Evolutionary conservation across 2,329 filamentous ascomycete species (phyloP).

Genomic region (Penicillium rolfsii): DNA sequence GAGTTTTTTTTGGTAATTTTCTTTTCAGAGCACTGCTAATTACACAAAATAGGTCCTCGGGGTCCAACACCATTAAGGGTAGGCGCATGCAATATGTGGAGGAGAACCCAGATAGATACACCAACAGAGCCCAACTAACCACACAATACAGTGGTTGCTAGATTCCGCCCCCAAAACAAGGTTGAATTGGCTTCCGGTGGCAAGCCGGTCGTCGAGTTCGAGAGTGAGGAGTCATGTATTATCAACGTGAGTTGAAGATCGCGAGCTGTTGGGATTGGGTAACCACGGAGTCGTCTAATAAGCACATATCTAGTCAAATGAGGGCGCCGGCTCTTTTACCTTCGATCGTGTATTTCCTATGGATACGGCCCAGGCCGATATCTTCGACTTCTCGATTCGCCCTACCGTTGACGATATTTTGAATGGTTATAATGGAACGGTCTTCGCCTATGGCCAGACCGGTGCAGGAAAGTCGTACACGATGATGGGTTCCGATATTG

Average conservation of each 20-base stretch:
- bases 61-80: slow-evolving; percentile 59
- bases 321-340: slow-evolving; percentile 84
- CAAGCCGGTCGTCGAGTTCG: slow-evolving; percentile 87
- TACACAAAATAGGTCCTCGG: slow-evolving; percentile 27
- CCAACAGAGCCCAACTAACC: slow-evolving; percentile 46
- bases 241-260: slow-evolving; percentile 69
- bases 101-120: neutral
- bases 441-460: slow-evolving; percentile 98
- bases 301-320: slow-evolving; percentile 66
- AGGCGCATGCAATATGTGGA: slow-evolving; percentile 36
- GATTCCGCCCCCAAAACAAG: slow-evolving; percentile 96
- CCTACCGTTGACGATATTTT: slow-evolving; percentile 96
- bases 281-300: slow-evolving; percentile 27
- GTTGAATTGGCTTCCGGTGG: slow-evolving; percentile 87
- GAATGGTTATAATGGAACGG: slow-evolving; percentile 98
- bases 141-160: slow-evolving; percentile 76
- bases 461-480: slow-evolving; percentile 98
- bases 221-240: slow-evolving; percentile 83
- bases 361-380: slow-evolving; percentile 84
- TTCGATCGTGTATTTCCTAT: slow-evolving; percentile 98
- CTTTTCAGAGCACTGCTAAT: slow-evolving; percentile 19
- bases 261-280: slow-evolving; percentile 2
- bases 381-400: slow-evolving; percentile 97
- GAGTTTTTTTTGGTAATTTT: slow-evolving; percentile 34
- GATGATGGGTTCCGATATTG: slow-evolving; percentile 97